A percentile compares a stretch with the other conserved stretches of the same genome.
Evolutionary conservation across 139 green algal genomes (phyloP).

Genomic region (Closterium sp.): DNA sequence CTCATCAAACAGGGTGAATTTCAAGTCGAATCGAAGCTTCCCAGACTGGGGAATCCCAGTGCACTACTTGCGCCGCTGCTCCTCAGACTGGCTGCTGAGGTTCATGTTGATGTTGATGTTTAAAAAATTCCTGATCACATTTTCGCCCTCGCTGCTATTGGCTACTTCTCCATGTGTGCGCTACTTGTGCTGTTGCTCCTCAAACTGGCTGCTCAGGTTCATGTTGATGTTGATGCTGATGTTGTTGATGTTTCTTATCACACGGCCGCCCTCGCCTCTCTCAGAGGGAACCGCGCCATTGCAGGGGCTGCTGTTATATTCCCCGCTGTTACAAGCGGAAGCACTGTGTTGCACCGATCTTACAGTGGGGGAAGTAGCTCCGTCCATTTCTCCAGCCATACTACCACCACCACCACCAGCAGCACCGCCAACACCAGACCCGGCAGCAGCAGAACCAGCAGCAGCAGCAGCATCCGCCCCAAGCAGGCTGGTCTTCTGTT

Average conservation of each 20-base stretch:
- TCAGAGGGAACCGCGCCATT: not conserved
- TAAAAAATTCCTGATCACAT: no score
- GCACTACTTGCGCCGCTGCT: no score
- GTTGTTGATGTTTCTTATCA: not conserved
- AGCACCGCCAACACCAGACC: not conserved
- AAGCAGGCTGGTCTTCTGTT: not conserved
- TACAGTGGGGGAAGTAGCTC: not conserved
- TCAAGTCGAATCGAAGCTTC: no score
- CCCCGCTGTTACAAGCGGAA: not conserved
- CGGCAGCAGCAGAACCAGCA: not conserved
- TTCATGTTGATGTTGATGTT: no score
- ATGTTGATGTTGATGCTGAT: not conserved
- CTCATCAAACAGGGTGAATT: no score
- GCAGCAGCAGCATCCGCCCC: not conserved
- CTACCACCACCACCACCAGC: no score
- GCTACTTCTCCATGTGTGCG: no score
- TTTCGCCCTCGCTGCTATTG: no score
- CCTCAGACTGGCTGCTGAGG: no score
- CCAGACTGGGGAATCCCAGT: no score
- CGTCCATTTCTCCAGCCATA: no score
- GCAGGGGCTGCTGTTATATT: not conserved
- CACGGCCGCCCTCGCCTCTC: not conserved
- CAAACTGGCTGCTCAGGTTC: not conserved
- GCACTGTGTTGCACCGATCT: not conserved
- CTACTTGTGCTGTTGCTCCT: not conserved